Base-by-base conservation (phyloP, 2,329 filamentous ascomycete genomes). In the Chrysosphaeria jannelii region DNA sequence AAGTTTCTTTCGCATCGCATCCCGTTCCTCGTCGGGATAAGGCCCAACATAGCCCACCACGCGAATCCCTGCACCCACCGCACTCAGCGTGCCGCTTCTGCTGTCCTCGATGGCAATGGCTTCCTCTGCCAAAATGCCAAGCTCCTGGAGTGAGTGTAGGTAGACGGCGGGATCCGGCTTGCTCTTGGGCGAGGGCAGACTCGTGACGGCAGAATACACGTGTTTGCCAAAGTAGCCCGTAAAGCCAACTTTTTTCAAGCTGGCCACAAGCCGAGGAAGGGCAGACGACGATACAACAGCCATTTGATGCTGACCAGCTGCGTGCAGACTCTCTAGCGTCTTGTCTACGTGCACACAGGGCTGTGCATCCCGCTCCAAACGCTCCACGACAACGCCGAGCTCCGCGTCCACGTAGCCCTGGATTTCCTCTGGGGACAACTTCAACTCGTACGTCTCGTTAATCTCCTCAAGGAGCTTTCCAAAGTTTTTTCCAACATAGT, bases 401-500 rank as follows among this genome's bases (percentile, higher is more conserved):
- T 90, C 78, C 35, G 54, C 53, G 35, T 50, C 53, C 30, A 88
- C 74, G 41, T 75, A 88, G 19, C 40, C 42, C 35, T 85, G 65
- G 27, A 78, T 46, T 39, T 88, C 71, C 3, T 60, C 62, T 11
- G 53, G 43, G 13, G 45, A 35, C 46, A 90, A 59, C 25, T 54
- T 47, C 46, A 89, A 81, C 44, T 55, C 52, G 53, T 74, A 65
- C 44, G 71, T 68, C 43, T 62, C 49, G 45, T 78, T 65, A 29
- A 90, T 61, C 29, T 61, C 63, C 28, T 51, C 45, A 47, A 89
- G 66, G 74, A 89, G 89, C 46, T 75, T 74, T 34, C 76, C 74
- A 58, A 89, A 90, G 57, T 88, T 89, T 44, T 85, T 70, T 36
- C 79, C 78, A 35, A 90, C 75, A 38, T 88, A 90, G 48, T 89